A percentile compares a stretch with the other conserved stretches of the same genome.
Conservation (phyloP, 139 green algal species). For the Pleodorina starrii region DNA sequence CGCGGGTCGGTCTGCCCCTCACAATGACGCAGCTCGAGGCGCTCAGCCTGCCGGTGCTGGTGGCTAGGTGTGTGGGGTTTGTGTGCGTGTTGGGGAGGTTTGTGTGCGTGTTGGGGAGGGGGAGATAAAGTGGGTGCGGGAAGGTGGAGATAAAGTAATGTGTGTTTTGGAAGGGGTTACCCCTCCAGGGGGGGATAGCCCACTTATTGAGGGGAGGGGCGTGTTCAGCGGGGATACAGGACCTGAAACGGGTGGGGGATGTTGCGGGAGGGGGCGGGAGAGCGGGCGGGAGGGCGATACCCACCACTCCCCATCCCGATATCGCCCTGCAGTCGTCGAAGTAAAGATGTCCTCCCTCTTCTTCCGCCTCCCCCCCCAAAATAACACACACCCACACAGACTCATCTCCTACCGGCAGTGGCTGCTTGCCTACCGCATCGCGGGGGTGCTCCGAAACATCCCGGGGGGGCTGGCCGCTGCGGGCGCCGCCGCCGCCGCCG, state of each 20-base stretch:
- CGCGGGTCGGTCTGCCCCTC: constrained; percentile 79
- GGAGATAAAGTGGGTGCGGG: no score
- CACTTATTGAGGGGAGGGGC: no score
- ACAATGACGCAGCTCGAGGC: constrained; percentile 83
- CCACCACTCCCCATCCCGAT: no score
- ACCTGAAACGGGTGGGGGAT: background rate
- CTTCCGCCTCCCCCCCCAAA: background rate
- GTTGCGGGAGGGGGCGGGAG: no score
- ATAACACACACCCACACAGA: constrained; percentile 12
- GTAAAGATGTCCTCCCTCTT: background rate
- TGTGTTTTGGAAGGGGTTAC: no score
- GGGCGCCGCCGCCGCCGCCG: no score
- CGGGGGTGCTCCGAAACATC: constrained; percentile 44
- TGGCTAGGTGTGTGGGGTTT: constrained; percentile 70
- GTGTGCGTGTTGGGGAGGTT: background rate
- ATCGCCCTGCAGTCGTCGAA: no score
- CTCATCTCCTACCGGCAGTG: constrained; percentile 61
- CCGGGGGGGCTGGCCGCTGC: background rate
- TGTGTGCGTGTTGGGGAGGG: no score
- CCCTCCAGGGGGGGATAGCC: no score
- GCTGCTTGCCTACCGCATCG: constrained; percentile 68
- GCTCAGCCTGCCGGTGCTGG: constrained; percentile 73
- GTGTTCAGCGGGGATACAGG: no score
- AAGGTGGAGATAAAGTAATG: no score
- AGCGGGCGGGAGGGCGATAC: no score